These are phyloP conservation scores for Ceratocystis smalleyi DNA, from an alignment of 2,329 filamentous ascomycete species.

Conservation along the genomic window DNA sequence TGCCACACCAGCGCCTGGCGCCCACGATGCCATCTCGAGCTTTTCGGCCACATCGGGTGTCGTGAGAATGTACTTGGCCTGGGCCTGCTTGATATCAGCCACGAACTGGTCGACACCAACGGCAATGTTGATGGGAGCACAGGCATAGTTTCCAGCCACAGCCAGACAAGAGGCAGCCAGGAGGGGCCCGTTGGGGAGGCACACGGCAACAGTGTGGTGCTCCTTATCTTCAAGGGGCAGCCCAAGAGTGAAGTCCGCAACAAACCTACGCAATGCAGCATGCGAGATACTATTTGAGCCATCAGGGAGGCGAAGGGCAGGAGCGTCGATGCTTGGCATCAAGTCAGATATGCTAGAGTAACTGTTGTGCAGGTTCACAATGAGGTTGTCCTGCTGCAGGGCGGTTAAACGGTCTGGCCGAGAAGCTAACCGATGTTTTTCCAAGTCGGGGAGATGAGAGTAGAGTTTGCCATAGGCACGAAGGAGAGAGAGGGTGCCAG, in stretches of 20 bases:
- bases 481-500: conserved; percentile 8
- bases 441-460: conserved; percentile 4
- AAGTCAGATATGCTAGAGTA: conserved; percentile 29
- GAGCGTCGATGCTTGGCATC: conserved; percentile 20
- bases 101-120: conserved; percentile 35
- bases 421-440: conserved; percentile 7
- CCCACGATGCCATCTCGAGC: conserved; percentile 26
- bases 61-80: conserved; percentile 33
- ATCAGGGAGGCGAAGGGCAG: conserved; percentile 22
- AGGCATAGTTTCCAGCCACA: conserved; percentile 34
- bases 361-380: conserved; percentile 21
- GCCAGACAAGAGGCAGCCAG: conserved; percentile 36
- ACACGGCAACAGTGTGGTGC: conserved; percentile 34
- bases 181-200: conserved; percentile 38
- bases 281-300: conserved; percentile 23
- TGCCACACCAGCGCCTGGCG: conserved; percentile 24
- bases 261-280: conserved; percentile 23
- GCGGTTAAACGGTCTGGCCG: background rate
- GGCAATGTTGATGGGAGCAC: conserved; percentile 36
- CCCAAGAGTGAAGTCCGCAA: conserved; percentile 24
- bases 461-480: conserved; percentile 11
- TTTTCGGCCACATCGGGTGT: conserved; percentile 27
- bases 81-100: conserved; percentile 33
- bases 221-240: conserved; percentile 9
- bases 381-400: conserved; percentile 16